Evolutionary conservation across 2,329 filamentous ascomycete genomes (phyloP).

Genomic region (Trichoderma endophyticum): DNA sequence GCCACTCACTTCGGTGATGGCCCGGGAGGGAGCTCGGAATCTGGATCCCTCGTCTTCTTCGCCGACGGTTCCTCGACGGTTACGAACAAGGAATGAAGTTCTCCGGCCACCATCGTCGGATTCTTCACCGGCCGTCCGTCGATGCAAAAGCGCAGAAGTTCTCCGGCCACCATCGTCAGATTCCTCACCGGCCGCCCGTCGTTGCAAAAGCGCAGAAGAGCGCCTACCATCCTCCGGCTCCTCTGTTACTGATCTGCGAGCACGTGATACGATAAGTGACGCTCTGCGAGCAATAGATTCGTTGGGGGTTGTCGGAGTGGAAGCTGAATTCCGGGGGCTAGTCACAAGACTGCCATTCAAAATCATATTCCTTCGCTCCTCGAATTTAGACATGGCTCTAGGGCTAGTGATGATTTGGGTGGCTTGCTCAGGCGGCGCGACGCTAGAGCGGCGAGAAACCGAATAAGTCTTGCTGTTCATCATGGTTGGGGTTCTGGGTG

Average conservation of each 20-base stretch:
- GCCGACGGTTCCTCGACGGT: slow-evolving; percentile 45
- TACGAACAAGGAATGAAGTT: slow-evolving; percentile 44
- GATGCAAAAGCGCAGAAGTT: slow-evolving; percentile 42
- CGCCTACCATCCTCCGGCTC: slow-evolving; percentile 51
- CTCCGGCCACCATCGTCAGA: slow-evolving; percentile 44
- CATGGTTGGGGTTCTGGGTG: slow-evolving; percentile 19
- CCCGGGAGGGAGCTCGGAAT: slow-evolving; percentile 56
- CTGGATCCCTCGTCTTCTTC: slow-evolving; percentile 49
- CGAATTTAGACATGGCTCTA: slow-evolving; percentile 48
- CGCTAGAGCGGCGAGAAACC: slow-evolving; percentile 37
- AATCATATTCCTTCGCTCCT: slow-evolving; percentile 51
- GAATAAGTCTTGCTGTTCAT: slow-evolving; percentile 44
- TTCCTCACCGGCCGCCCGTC: slow-evolving; percentile 43
- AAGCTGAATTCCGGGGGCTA: slow-evolving; percentile 41
- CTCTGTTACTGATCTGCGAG: slow-evolving; percentile 48
- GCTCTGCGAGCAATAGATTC: slow-evolving; percentile 49
- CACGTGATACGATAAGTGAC: slow-evolving; percentile 47
- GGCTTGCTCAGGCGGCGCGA: slow-evolving; percentile 43
- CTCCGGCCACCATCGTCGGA: slow-evolving; percentile 45
- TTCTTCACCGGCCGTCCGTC: slow-evolving; percentile 43
- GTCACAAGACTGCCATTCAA: slow-evolving; percentile 45
- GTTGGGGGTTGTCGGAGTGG: slow-evolving; percentile 40
- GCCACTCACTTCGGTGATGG: slow-evolving; percentile 52
- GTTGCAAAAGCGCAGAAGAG: slow-evolving; percentile 43
- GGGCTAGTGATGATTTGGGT: slow-evolving; percentile 42